phyloP scores from a whole-genome alignment of 768 basidiomycete genomes.

The Ramaria rubella region DNA sequence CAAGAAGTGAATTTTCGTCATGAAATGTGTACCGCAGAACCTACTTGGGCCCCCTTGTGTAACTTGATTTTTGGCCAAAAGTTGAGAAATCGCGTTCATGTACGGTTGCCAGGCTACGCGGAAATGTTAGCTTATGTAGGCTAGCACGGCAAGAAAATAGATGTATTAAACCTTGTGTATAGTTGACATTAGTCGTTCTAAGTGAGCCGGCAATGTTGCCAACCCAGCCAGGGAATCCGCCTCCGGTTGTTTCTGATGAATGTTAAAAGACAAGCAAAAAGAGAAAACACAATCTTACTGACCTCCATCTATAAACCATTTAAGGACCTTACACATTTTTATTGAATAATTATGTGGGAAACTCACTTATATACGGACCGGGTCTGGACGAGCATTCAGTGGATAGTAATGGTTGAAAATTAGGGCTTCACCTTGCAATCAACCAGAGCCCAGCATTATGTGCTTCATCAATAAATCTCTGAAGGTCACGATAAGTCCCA shows the following conservation, averaged over 20 bases:
- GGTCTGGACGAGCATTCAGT: slow-evolving; percentile 27
- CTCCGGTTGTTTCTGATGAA: slow-evolving; percentile 41
- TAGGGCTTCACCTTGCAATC: slow-evolving; percentile 38
- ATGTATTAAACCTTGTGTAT: slow-evolving; percentile 33
- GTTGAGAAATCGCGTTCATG: slow-evolving; percentile 41
- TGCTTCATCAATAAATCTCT: slow-evolving; percentile 45
- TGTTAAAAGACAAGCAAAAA: background rate
- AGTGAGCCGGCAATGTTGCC: slow-evolving; percentile 45
- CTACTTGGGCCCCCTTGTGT: slow-evolving; percentile 53
- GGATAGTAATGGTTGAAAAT: background rate
- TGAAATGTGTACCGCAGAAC: no score
- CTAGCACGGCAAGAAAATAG: slow-evolving; percentile 16
- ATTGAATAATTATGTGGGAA: background rate
- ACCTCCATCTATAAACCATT: slow-evolving; percentile 26
- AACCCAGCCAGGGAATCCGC: slow-evolving; percentile 55
- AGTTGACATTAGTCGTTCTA: slow-evolving; percentile 44
- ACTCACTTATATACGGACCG: slow-evolving; percentile 47
- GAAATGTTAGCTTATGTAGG: background rate
- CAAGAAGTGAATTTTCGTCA: background rate
- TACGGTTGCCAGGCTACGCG: slow-evolving; percentile 54
- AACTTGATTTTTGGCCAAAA: slow-evolving; percentile 50
- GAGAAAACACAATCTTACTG: background rate
- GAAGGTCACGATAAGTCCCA: slow-evolving; percentile 46
- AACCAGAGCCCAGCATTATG: slow-evolving; percentile 50
- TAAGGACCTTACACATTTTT: background rate